Evolutionary conservation across 495 filamentous ascomycete species (phyloP), one percentile per base, ranked within the genome.

Genomic region (Penicillium waksmanii): DNA sequence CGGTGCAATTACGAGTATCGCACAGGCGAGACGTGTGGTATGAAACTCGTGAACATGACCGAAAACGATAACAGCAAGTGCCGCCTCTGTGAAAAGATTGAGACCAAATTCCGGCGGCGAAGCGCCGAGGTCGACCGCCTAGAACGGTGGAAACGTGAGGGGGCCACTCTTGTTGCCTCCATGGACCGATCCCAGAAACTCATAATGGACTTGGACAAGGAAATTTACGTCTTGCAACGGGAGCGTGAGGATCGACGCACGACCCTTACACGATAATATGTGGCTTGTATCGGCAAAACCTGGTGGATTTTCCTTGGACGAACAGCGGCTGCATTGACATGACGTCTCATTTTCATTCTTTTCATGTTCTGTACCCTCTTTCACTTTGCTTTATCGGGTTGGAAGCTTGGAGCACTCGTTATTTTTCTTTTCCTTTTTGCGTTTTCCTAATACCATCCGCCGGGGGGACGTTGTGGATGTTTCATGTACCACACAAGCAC

Each of bases 1-100:
- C 95, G 97, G 64, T 98, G 96, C 85, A 87, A 89, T 73, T 90
- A 89, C 76, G 95, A 98, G 69, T 97, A 98, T 80, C 92, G 96
- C 66, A 97, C 89, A 51, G 95, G 95, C 70, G 95, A 98, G 83
- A 98, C 95, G 43, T 98, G 95, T 77, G 95, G 95, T 66, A 92
- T 97, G 82, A 95, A 89, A 80, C 86, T 97, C 69, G 88, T 97
- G 71, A 75, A 79, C 85, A 85, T 78, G 73, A 87, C 77, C 85
- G 90, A 72, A 68, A 83, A 62, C 73, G 83, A 68, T 66, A 63
- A 63, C 61, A 64, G 78, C 51, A 84, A 86, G 64, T 97, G 93
- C 79, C 88, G 87, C 65, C 81, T 91, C 61, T 98, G 95, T 84
- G 89, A 94, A 65, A 93, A 95, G 77, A 89, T 96, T 68, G 87